Percentiles rank a stretch among this genome's conserved stretches.
These are phyloP conservation scores for Lentinula lateritia DNA, from an alignment of 768 basidiomycete genomes.

Conservation along the genomic window DNA sequence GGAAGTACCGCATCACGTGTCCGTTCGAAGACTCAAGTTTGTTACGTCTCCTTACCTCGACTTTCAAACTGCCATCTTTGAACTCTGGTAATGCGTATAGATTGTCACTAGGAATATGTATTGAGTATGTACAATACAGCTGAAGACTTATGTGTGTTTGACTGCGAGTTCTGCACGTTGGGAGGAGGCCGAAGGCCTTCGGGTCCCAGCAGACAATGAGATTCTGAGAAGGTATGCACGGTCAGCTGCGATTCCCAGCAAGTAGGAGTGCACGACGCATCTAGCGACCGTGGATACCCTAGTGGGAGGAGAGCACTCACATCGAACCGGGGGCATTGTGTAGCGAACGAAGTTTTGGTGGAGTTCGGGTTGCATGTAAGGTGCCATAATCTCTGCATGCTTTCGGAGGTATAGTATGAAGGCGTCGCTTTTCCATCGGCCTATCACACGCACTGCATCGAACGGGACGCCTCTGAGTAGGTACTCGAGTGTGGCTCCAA, in stretches of 20 bases:
- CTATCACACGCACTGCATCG: constrained; percentile 16
- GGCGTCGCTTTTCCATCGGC: constrained; percentile 16
- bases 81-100: too few species aligned
- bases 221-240: neutral
- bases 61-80: too few species aligned
- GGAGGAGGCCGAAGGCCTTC: neutral
- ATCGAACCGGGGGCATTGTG: constrained; percentile 5
- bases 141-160: too few species aligned
- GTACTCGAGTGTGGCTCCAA: constrained; percentile 19
- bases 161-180: constrained; percentile 15
- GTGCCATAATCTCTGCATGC: constrained; percentile 17
- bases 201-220: neutral
- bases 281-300: constrained; percentile 1
- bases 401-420: constrained; percentile 14
- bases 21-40: too few species aligned
- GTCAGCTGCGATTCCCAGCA: constrained; percentile 1
- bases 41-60: too few species aligned
- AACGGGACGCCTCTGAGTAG: constrained; percentile 18
- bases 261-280: constrained; percentile 2
- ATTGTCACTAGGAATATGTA: too few species aligned
- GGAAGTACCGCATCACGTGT: too few species aligned
- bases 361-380: constrained; percentile 12
- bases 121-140: too few species aligned
- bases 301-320: neutral
- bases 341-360: constrained; percentile 4